These are phyloP conservation scores for Podospora fimiseda DNA, from an alignment of 495 filamentous ascomycete genomes.

Conservation along the genomic window DNA sequence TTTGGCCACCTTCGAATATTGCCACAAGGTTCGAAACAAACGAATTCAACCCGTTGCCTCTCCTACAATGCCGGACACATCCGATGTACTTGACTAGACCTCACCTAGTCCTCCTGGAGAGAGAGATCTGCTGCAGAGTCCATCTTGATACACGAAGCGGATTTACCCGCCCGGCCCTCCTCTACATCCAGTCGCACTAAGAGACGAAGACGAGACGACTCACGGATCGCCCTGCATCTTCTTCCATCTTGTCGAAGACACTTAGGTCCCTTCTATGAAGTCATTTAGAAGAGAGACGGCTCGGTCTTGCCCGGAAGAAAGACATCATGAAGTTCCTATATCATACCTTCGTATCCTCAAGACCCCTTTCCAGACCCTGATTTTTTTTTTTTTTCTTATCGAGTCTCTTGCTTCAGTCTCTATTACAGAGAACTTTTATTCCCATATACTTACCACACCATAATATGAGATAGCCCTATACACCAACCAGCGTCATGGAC, in stretches of 20 bases:
- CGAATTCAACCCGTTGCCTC: constrained; percentile 6
- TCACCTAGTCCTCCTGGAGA: constrained; percentile 11
- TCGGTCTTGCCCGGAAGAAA: constrained; percentile 15
- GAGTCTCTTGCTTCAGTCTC: constrained; percentile 4
- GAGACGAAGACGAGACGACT: constrained; percentile 23
- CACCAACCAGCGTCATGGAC: constrained; percentile 21
- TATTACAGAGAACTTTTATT: constrained; percentile 16
- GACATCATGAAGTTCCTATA: constrained; percentile 21
- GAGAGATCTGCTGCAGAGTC: constrained; percentile 23
- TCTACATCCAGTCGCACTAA: constrained; percentile 18
- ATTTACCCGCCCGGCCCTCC: constrained; percentile 32
- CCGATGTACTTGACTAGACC: constrained; percentile 5
- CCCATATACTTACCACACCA: constrained; percentile 13
- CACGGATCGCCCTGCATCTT: constrained; percentile 17
- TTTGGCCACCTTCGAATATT: background rate
- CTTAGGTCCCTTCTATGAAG: too few species aligned
- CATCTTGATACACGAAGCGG: constrained; percentile 32
- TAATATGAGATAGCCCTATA: constrained; percentile 24
- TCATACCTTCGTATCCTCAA: constrained; percentile 20
- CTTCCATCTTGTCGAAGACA: constrained; percentile 3
- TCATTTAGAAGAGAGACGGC: constrained; percentile 11
- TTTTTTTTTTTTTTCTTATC: background rate
- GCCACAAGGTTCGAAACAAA: constrained; percentile 14
- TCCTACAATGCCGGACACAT: constrained; percentile 17
- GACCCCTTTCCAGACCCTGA: constrained; percentile 8